Conservation (phyloP, 2,329 filamentous ascomycete species). For the Sporothrix pseudoabietina region DNA sequence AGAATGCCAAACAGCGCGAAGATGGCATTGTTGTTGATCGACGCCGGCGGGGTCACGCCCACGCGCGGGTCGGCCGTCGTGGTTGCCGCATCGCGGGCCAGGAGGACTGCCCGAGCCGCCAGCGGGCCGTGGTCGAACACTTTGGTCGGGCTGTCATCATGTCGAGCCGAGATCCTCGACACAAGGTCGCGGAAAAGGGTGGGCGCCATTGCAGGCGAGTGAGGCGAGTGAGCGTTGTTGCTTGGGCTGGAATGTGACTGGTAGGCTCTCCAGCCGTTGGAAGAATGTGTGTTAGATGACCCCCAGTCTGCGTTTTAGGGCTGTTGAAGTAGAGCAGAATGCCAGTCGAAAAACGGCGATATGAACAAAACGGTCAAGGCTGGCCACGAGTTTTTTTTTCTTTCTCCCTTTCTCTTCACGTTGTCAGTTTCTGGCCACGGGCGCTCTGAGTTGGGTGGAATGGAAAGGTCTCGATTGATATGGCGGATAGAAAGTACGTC, state of each 20-base stretch:
- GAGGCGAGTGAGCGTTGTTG: background rate
- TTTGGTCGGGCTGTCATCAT: conserved; percentile 34
- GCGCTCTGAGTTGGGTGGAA: background rate
- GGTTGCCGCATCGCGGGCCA: conserved; percentile 44
- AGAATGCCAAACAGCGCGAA: conserved; percentile 86
- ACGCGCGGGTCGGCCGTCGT: conserved; percentile 45
- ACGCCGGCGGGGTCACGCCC: conserved; percentile 54
- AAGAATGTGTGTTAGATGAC: background rate
- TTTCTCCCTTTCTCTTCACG: background rate
- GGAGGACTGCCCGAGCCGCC: conserved; percentile 48
- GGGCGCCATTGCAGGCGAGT: conserved; percentile 44
- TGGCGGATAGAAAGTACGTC: background rate
- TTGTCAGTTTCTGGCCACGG: background rate
- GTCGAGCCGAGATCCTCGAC: conserved; percentile 29
- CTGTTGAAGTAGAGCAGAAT: background rate
- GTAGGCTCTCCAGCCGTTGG: background rate
- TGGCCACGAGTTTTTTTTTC: background rate
- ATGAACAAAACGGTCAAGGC: background rate
- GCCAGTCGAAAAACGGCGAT: background rate
- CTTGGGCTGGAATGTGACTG: conserved; percentile 18
- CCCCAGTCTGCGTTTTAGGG: background rate
- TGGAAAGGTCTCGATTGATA: background rate
- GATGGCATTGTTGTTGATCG: conserved; percentile 69
- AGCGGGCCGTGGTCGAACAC: conserved; percentile 47
- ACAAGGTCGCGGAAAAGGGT: conserved; percentile 40